Base-by-base conservation (phyloP, 2,329 filamentous ascomycete species). In the Rhynchosporium graminicola region DNA sequence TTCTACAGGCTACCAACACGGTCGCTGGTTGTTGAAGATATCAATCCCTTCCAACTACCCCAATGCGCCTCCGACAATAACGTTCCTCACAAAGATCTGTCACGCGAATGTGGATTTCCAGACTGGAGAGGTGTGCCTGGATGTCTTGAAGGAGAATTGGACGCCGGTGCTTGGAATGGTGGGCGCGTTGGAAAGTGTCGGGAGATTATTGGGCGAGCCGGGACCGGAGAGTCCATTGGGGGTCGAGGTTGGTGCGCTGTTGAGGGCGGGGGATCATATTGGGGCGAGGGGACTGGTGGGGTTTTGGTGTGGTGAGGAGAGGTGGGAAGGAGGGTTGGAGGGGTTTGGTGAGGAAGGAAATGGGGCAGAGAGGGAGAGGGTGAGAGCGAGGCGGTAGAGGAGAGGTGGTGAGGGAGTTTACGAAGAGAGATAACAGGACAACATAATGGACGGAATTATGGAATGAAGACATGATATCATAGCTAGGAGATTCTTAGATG, bases 101-200 rank as follows among this genome's bases (percentile, higher is more conserved):
- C 92, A 97, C 79, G 87, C 93, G 54, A 97, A 97, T 77, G 86
- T 89, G 51, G 79, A 83, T 65, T 86, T 86, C 74, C 79, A 80
- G 69, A 92, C 86, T 2, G 95, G 95, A 69, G 93, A 97, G 77
- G 95, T 99, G 73, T 99, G 95, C 76, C 85, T 98, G 33, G 95
- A 97, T 74, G 82, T 98, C 65, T 82, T 99, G 63, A 83, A 83
- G 73, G 83, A 88, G 60, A 83, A 83, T 20, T 98, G 94, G 94
- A 89, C 90, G 63, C 91, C 93, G 0, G 87, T 91, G 20, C 95
- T 97, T 76, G 93, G 88, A 46, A 83, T 98, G 26, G 83, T 88
- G 42, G 85, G 88, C 71, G 89, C 88, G 65, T 79, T 94, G 71
- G 87, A 89, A 70, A 86, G 86, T 52, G 83, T 94, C 67, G 84